Evolutionary conservation across 2,329 filamentous ascomycete species (phyloP), one percentile per base, ranked within the genome.

Genomic region (Diplodia sapinea): DNA sequence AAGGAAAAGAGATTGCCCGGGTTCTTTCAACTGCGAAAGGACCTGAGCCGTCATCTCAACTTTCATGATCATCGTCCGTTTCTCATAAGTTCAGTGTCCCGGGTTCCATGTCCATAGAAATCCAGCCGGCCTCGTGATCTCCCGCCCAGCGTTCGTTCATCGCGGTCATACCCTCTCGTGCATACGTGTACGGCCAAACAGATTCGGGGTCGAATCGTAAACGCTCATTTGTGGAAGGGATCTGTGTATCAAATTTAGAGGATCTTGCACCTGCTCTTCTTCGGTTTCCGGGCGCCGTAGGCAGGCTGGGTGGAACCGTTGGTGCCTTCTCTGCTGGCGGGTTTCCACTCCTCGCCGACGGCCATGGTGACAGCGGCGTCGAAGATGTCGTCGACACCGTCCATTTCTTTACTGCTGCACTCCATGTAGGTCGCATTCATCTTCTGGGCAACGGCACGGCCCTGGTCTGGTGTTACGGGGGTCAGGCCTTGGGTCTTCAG

Each of bases 381-480:
- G 80, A 99, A 99, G 76, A 98, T 95, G 75, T 98, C 94, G 78
- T 98, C 93, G 55, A 99, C 94, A 67, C 95, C 95, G 65, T 86
- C 88, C 90, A 96, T 95, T 81, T 97, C 95, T 82, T 98, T 98
- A 81, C 93, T 96, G 78, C 93, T 97, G 86, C 95, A 99, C 82
- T 99, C 95, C 87, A 97, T 94, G 83, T 99, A 99, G 76, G 89
- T 86, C 13, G 95, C 95, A 70, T 89, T 89, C 95, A 99, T 99
- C 82, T 94, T 95, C 76, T 90, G 87, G 67, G 95, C 94, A 31
- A 99, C 94, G 9, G 88, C 86, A 77, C 91, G 87, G 70, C 94
- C 95, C 81, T 99, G 94, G 74, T 96, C 92, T 62, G 89, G 88
- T 1, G 94, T 97, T 59, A 99, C 94, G 5, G 95, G 95, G 2